A percentile compares a stretch with the other conserved stretches of the same genome.
Conservation (phyloP, 2,329 filamentous ascomycete genomes). For the Falciphora oryzae region DNA sequence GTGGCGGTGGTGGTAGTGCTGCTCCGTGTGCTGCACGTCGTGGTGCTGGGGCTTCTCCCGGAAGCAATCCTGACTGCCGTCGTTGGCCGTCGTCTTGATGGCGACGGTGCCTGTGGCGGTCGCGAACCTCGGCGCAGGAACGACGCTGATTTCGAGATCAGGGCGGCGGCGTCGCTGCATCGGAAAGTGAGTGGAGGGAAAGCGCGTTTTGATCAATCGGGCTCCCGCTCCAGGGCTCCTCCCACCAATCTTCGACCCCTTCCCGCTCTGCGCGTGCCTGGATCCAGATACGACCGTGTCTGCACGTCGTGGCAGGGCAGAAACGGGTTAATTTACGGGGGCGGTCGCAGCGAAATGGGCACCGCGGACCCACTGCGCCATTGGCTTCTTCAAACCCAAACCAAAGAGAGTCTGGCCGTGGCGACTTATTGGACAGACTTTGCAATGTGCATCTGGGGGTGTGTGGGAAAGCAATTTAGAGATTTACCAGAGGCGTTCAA, state of each 20-base stretch:
- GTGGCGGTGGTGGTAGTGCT: slow-evolving; percentile 6
- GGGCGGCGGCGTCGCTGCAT: slow-evolving; percentile 23
- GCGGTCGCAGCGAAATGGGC: neutral
- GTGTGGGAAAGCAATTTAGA: neutral
- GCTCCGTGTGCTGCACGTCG: slow-evolving; percentile 8
- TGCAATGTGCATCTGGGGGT: neutral
- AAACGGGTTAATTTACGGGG: no score
- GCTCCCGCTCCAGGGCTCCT: neutral
- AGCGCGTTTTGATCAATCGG: neutral
- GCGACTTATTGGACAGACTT: neutral
- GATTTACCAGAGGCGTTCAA: neutral
- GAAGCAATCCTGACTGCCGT: slow-evolving; percentile 19
- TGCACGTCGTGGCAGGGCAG: neutral
- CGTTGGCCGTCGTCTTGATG: slow-evolving; percentile 11
- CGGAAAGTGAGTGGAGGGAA: neutral
- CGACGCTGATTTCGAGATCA: slow-evolving; percentile 29
- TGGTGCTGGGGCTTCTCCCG: neutral
- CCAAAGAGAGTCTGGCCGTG: neutral
- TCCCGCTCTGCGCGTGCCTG: neutral
- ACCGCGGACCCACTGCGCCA: neutral
- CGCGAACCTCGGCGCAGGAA: slow-evolving; percentile 7
- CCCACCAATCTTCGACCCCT: neutral
- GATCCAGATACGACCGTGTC: neutral
- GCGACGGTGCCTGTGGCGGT: slow-evolving; percentile 18
- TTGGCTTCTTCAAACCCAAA: neutral